Evolutionary conservation across 345 rosid genomes (phyloP).

Genomic region (Gossypium thurberi): DNA sequence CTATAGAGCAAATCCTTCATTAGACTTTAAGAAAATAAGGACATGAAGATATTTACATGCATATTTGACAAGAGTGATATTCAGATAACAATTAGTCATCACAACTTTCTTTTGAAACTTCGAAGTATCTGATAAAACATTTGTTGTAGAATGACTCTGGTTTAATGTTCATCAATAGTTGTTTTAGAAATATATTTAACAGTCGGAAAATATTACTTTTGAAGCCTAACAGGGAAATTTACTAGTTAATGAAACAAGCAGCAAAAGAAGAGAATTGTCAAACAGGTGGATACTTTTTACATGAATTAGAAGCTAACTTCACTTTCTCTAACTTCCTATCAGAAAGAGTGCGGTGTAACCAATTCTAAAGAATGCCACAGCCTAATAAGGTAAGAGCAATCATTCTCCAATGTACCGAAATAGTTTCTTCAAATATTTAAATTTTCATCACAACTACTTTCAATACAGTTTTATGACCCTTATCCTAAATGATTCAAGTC

Average conservation of each 20-base stretch:
- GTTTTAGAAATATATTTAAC: neutral
- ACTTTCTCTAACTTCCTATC: neutral
- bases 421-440: neutral
- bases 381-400: neutral
- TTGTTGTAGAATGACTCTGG: neutral
- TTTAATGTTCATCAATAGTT: neutral
- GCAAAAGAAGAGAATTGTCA: neutral
- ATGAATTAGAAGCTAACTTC: neutral
- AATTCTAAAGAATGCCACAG: neutral
- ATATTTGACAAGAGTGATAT: neutral
- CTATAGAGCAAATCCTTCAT: neutral
- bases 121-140: neutral
- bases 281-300: neutral
- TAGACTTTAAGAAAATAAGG: neutral
- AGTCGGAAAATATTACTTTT: neutral
- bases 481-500: neutral
- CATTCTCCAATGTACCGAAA: neutral
- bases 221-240: neutral
- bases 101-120: neutral
- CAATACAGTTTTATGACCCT: neutral
- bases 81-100: neutral
- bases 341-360: neutral
- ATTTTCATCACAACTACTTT: neutral
- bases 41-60: conserved; percentile 1
- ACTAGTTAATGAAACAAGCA: neutral